Base-by-base conservation (phyloP, 352 stramenopile genomes). In the Phytopythium boreale region DNA sequence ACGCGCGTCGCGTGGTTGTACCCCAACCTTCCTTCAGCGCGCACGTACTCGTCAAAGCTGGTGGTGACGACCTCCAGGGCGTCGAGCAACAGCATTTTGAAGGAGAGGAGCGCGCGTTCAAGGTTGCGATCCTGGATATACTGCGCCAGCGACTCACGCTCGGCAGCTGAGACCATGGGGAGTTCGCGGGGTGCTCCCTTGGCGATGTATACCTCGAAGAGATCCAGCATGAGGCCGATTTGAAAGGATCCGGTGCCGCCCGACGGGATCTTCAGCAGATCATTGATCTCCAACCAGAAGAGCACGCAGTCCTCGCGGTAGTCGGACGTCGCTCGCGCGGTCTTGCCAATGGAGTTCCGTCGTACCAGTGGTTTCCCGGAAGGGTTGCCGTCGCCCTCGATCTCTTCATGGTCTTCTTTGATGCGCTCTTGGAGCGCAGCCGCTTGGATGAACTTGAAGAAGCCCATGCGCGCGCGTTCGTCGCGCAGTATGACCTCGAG, bases 211-310 rank as follows among this genome's bases (percentile, higher is more conserved):
- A 81, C 72, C 31, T 87, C 78, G 46, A 78, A 89, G 3, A 89
- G 56, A 41, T 88, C 80, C 11, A 80, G 64, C 78, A 89, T 85
- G 27, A 89, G 64, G 2, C 78, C 76, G 19, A 85, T 67, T 55
- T 87, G 78, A 55, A 89, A 89, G 46, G 72, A 75, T 0, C 78
- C 80, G 0, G 74, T 67, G 8, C 63, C 63, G 41, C 63, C 67
- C 0, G 67, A 46, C 7, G 78, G 80, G 22, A 89, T 87, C 66
- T 87, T 89, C 31, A 89, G 72, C 43, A 89, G 51, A 31, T 88
- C 80, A 31, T 66, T 84, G 44, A 89, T 87, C 55, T 89, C 80
- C 19, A 89, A 68, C 80, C 80, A 89, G 46, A 88, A 89, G n/a
- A 89, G 52, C 11, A 82, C 80, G 37, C 80, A 89, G 61, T 89